Evolutionary conservation across 2,329 filamentous ascomycete species (phyloP).

Genomic region (Polychaeton citri): DNA sequence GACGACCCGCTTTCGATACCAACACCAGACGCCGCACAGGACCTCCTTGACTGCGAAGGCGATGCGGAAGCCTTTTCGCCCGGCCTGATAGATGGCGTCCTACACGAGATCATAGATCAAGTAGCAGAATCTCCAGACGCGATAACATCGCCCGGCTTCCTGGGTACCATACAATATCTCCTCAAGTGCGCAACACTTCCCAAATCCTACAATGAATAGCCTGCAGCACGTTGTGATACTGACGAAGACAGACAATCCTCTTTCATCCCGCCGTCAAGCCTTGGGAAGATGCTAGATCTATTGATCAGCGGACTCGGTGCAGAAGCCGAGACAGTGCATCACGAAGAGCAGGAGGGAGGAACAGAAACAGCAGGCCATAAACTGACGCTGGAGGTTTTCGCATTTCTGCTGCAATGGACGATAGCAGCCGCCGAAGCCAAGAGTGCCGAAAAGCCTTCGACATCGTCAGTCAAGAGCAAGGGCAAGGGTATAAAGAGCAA

Average conservation of each 20-base stretch:
- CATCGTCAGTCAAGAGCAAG: slow-evolving; percentile 56
- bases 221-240: slow-evolving; percentile 18
- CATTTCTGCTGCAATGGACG: slow-evolving; percentile 88
- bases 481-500: slow-evolving; percentile 63
- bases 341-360: slow-evolving; percentile 80
- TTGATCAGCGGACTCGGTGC: slow-evolving; percentile 59
- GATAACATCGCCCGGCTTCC: slow-evolving; percentile 61
- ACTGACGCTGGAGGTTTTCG: slow-evolving; percentile 82
- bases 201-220: slow-evolving; percentile 29
- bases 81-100: slow-evolving; percentile 64
- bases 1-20: slow-evolving; percentile 74
- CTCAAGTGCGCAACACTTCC: slow-evolving; percentile 67
- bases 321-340: slow-evolving; percentile 72
- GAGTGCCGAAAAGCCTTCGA: slow-evolving; percentile 66
- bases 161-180: slow-evolving; percentile 90
- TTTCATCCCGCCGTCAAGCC: slow-evolving; percentile 62
- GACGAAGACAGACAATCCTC: slow-evolving; percentile 64
- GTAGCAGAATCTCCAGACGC: slow-evolving; percentile 86
- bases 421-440: slow-evolving; percentile 90
- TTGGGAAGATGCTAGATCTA: slow-evolving; percentile 86
- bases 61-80: slow-evolving; percentile 74
- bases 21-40: slow-evolving; percentile 72
- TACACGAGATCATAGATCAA: slow-evolving; percentile 86
- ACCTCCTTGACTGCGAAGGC: slow-evolving; percentile 82
- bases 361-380: slow-evolving; percentile 58